phyloP scores from a whole-genome alignment of 2,329 filamentous ascomycete species.

The Botrytis galanthina region DNA sequence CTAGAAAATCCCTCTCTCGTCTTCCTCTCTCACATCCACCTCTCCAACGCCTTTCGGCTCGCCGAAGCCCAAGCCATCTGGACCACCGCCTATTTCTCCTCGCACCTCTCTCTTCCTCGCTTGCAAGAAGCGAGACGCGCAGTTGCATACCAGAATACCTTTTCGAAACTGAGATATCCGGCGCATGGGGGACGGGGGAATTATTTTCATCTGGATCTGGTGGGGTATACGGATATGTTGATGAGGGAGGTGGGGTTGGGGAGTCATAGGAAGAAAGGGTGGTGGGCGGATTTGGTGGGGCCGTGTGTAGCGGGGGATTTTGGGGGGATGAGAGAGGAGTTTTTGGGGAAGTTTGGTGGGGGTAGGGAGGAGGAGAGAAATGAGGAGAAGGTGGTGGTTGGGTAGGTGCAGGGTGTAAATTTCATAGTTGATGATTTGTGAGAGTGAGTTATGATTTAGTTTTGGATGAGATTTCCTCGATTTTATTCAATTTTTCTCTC shows the following conservation, averaged over 20 bases:
- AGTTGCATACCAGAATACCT: constrained; percentile 13
- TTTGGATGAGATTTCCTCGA: neutral
- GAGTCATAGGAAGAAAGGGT: neutral
- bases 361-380: neutral
- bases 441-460: neutral
- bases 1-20: constrained; percentile 14
- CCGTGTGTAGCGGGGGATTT: constrained; percentile 8
- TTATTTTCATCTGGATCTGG: constrained; percentile 14
- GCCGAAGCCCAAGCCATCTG: constrained; percentile 20
- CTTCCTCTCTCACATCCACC: neutral
- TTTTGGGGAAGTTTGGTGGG: neutral
- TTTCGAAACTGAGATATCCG: constrained; percentile 20
- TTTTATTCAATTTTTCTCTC: rapidly evolving
- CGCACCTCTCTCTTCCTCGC: neutral
- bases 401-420: neutral
- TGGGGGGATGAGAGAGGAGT: neutral
- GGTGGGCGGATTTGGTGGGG: neutral
- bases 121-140: constrained; percentile 6
- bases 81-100: constrained; percentile 20
- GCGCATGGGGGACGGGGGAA: constrained; percentile 7
- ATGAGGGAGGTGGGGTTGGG: constrained; percentile 3
- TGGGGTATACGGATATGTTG: constrained; percentile 17
- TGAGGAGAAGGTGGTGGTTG: neutral
- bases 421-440: neutral
- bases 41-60: neutral